Percentiles rank a stretch among this genome's conserved stretches.
Conservation (phyloP, 495 filamentous ascomycete species). For the Annulohypoxylon moriforme region DNA sequence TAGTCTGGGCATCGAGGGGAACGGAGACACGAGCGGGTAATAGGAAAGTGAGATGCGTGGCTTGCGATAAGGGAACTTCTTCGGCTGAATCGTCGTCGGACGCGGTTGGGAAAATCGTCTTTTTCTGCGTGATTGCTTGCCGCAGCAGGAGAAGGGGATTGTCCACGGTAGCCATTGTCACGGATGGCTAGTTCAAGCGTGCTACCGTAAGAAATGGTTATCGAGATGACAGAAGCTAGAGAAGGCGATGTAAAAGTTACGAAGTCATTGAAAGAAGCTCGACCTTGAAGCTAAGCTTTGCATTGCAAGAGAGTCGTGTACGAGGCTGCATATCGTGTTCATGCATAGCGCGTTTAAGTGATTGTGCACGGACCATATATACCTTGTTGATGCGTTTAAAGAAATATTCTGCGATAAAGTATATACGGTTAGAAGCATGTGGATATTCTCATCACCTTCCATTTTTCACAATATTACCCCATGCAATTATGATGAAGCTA, state of each 20-base stretch:
- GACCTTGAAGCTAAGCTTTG: conserved; percentile 19
- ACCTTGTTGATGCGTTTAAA: neutral
- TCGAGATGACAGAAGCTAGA: neutral
- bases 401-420: neutral
- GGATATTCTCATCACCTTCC: neutral
- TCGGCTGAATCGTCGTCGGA: conserved; percentile 64
- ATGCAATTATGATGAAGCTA: neutral
- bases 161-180: conserved; percentile 53
- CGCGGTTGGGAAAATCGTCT: conserved; percentile 74
- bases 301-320: neutral
- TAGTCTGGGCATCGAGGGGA: conserved; percentile 79
- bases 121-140: conserved; percentile 75
- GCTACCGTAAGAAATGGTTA: conserved; percentile 11
- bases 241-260: conserved; percentile 8
- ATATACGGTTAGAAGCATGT: neutral
- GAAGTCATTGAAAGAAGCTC: conserved; percentile 10
- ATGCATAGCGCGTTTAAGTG: neutral
- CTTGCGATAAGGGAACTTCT: conserved; percentile 71
- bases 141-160: conserved; percentile 85
- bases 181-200: neutral
- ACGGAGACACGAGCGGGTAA: conserved; percentile 71
- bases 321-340: neutral
- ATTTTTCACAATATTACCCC: neutral
- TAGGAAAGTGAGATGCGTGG: conserved; percentile 84
- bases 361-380: neutral